Evolutionary conservation across 1,284 basidiomycete species (phyloP), one percentile per base, ranked within the genome.

Genomic region (Tremellales sp.): DNA sequence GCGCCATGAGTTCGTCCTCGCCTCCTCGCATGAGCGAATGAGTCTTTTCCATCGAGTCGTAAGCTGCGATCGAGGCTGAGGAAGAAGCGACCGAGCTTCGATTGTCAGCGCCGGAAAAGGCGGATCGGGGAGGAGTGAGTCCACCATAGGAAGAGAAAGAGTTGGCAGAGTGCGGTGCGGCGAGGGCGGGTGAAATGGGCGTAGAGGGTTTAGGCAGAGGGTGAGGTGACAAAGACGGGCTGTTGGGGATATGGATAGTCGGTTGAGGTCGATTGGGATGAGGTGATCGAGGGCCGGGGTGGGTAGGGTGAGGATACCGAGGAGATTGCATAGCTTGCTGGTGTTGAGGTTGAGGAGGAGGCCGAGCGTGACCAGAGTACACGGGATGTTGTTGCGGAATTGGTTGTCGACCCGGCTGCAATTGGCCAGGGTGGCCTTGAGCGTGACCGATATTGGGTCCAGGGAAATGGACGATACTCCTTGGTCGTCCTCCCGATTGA

Each of bases 1-100:
- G 66, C 10, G 53, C 48, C 25, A 68, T 43, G n/a, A 71, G 49
- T 49, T 68, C 66, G 24, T 67, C 63, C 22, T 70, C 60, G 26
- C 66, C 70, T 24, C 62, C 68, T 17, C 68, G 49, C 54, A 72
- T 70, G 42, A 68, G 52, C 2, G 68, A 66, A 31, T 61, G 57
- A 52, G 70, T 72, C 53, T 70, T 68, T 19, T 53, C 54, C 54
- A 72, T 58, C 4, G 46, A 35, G 49, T 70, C 66, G 46, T 55
- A 68, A 4, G 60, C 70, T 24, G 54, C 33, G 22, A 72, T 62
- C 1, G 53, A 57, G 11, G 58, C 64, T 7, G 61, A 60, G 2
- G 53, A 29, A 17, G 43, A 45, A 2, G 53, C 36, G 19, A 52
- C 23, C 11, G 47, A 48, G 25, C 49, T 53, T 27, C 56, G 51